A percentile compares a stretch with the other conserved stretches of the same genome.
phyloP scores from a whole-genome alignment of 306 rosid species.

The Coriaria nepalensis region DNA sequence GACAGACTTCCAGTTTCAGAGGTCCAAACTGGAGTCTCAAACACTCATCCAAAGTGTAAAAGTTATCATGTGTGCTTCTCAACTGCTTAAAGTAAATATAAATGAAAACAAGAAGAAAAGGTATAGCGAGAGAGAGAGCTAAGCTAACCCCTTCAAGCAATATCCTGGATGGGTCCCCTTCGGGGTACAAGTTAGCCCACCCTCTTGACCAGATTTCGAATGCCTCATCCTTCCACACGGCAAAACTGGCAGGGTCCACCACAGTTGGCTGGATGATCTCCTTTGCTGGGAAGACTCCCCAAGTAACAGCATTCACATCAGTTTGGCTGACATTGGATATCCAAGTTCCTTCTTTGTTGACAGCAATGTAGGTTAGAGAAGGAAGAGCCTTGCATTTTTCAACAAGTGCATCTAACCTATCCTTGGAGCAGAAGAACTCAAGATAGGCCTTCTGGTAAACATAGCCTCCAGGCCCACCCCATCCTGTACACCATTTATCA shows the following conservation, averaged over 20 bases:
- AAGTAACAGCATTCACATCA: constrained; percentile 88
- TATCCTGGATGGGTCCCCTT: constrained; percentile 61
- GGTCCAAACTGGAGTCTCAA: too few species aligned
- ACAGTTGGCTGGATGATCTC: constrained; percentile 93
- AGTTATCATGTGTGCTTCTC: too few species aligned
- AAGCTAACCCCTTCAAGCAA: constrained; percentile 66
- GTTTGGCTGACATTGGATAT: constrained; percentile 52
- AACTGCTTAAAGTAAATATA: neutral
- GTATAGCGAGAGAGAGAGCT: neutral
- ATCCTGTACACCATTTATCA: constrained; percentile 34
- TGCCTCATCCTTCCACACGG: constrained; percentile 91
- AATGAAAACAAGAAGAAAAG: neutral
- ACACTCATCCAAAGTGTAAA: too few species aligned
- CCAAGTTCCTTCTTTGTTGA: constrained; percentile 64
- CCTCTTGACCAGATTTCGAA: constrained; percentile 88
- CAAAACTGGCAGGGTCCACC: constrained; percentile 81
- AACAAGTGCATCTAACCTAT: constrained; percentile 51
- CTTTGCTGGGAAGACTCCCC: constrained; percentile 95
- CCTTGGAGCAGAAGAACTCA: constrained; percentile 91
- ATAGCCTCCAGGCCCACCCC: constrained; percentile 93
- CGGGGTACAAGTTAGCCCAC: constrained; percentile 71
- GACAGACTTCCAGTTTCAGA: too few species aligned
- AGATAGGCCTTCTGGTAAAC: constrained; percentile 93
- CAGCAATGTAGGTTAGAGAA: constrained; percentile 74
- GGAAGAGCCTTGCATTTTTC: constrained; percentile 52